These are phyloP conservation scores for Chlorella vulgaris DNA, from an alignment of 139 green algal species.

Conservation along the genomic window DNA sequence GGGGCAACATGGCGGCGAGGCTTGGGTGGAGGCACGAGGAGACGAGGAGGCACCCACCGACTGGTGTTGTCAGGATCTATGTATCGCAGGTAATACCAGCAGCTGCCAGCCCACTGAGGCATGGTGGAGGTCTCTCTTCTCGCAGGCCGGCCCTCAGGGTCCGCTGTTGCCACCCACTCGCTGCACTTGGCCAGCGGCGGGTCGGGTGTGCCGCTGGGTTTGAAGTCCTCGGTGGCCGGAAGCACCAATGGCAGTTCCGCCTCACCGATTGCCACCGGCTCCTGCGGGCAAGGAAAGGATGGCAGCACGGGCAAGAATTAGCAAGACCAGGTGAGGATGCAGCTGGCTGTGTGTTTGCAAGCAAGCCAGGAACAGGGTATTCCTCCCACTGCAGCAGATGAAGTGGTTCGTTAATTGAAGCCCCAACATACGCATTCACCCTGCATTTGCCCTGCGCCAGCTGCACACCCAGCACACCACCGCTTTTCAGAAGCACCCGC, in stretches of 20 bases:
- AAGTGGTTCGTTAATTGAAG: too few species aligned
- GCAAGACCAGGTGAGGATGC: not conserved
- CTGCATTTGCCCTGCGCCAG: too few species aligned
- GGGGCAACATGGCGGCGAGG: too few species aligned
- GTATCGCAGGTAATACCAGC: slow-evolving; percentile 99
- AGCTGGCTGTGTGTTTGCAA: not conserved
- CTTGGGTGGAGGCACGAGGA: too few species aligned
- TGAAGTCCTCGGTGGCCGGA: slow-evolving; percentile 89
- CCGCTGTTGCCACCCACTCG: slow-evolving; percentile 81
- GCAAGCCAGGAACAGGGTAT: too few species aligned
- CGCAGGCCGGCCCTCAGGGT: slow-evolving; percentile 60
- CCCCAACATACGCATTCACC: too few species aligned
- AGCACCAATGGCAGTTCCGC: slow-evolving; percentile 86
- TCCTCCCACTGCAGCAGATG: too few species aligned
- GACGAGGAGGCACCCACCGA: not conserved
- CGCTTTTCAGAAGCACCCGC: not conserved
- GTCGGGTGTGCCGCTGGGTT: slow-evolving; percentile 85
- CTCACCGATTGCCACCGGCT: slow-evolving; percentile 76
- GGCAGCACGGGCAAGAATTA: not conserved
- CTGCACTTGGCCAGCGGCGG: slow-evolving; percentile 82
- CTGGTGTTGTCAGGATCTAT: slow-evolving; percentile 86
- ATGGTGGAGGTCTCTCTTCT: slow-evolving; percentile 96
- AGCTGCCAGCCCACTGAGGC: slow-evolving; percentile 93
- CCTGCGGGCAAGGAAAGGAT: slow-evolving; percentile 29
- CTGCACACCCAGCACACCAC: not conserved